Percentiles rank a stretch among this genome's conserved stretches.
Evolutionary conservation across 2,329 filamentous ascomycete genomes (phyloP).

Genomic region (Fusarium equiseti): DNA sequence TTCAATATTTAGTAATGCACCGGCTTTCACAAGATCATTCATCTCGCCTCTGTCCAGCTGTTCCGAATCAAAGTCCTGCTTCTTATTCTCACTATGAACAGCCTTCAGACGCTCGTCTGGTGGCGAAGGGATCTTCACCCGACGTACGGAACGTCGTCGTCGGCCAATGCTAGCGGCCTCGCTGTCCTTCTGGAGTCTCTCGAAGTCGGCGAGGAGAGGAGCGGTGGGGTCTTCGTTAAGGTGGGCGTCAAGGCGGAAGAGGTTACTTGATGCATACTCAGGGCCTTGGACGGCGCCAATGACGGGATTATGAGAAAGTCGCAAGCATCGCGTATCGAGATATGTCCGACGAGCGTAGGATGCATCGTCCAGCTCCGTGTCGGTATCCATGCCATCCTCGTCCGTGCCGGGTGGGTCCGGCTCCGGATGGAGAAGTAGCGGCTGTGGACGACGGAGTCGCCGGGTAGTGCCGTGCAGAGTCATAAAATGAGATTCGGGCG

Average conservation of each 20-base stretch:
- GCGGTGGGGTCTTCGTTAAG: constrained; percentile 55
- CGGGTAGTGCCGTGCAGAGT: constrained; percentile 53
- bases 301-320: constrained; percentile 58
- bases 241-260: constrained; percentile 65
- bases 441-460: constrained; percentile 59
- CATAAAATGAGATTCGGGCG: constrained; percentile 51
- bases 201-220: constrained; percentile 60
- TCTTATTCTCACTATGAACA: constrained; percentile 46
- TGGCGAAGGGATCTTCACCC: constrained; percentile 40
- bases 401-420: constrained; percentile 55
- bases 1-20: constrained; percentile 48
- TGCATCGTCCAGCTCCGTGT: constrained; percentile 17
- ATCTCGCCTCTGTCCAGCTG: constrained; percentile 36
- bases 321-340: constrained; percentile 57
- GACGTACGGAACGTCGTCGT: constrained; percentile 43
- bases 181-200: constrained; percentile 60
- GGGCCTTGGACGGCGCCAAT: constrained; percentile 69
- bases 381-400: constrained; percentile 25
- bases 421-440: constrained; percentile 64
- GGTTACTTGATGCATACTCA: constrained; percentile 59
- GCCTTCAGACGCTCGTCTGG: constrained; percentile 13
- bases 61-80: constrained; percentile 49
- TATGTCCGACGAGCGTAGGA: constrained; percentile 47
- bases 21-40: constrained; percentile 40
- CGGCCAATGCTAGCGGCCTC: constrained; percentile 45